phyloP scores from a whole-genome alignment of 2,329 filamentous ascomycete species.

The Dactylellina cionopaga region DNA sequence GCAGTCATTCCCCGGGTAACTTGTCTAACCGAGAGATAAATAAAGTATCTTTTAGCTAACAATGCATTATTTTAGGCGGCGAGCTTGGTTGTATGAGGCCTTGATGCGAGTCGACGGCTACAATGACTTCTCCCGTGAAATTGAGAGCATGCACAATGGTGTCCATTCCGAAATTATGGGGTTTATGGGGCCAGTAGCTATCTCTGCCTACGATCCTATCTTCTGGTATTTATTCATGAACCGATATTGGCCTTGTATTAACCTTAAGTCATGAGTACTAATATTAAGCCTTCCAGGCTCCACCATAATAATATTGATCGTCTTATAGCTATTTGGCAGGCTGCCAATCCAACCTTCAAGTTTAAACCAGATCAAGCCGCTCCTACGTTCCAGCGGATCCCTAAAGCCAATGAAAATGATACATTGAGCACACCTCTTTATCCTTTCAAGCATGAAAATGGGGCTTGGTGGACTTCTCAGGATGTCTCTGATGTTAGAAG shows the following conservation, averaged over 20 bases:
- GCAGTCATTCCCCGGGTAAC: background rate
- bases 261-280: background rate
- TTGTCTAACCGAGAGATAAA: too few relatives aligned
- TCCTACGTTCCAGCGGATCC: slow-evolving; percentile 49
- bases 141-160: slow-evolving; percentile 55
- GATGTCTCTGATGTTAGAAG: slow-evolving; percentile 46
- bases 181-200: slow-evolving; percentile 55
- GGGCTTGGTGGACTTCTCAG: slow-evolving; percentile 51
- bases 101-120: slow-evolving; percentile 51
- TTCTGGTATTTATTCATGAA: slow-evolving; percentile 54
- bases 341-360: slow-evolving; percentile 50
- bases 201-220: slow-evolving; percentile 57
- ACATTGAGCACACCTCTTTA: slow-evolving; percentile 53
- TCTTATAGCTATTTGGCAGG: slow-evolving; percentile 57
- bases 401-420: slow-evolving; percentile 26
- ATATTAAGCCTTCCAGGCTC: slow-evolving; percentile 31
- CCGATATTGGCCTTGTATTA: background rate
- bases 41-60: slow-evolving; percentile 33
- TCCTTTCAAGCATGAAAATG: slow-evolving; percentile 52
- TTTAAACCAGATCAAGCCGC: slow-evolving; percentile 35
- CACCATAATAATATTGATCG: slow-evolving; percentile 55
- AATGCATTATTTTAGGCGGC: slow-evolving; percentile 38
- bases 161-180: slow-evolving; percentile 53
- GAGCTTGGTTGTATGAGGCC: slow-evolving; percentile 53
- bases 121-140: slow-evolving; percentile 49